Conservation (phyloP, 805 yeast species). For the Ogataea glucozyma region DNA sequence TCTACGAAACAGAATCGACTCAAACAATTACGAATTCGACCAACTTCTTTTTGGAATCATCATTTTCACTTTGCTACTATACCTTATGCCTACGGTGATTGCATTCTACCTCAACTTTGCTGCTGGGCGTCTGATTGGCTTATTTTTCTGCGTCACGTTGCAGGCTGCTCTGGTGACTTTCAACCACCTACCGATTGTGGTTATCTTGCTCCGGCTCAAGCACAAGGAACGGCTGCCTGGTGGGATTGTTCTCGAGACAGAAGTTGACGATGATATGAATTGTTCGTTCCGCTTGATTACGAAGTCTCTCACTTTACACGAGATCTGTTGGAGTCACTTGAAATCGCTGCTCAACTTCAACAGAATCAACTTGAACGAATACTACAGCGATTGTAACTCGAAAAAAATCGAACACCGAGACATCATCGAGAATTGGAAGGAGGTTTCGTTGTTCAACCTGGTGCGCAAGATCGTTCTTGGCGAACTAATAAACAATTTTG, state of each 20-base stretch:
- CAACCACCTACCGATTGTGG: slow-evolving; percentile 87
- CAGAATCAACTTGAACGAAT: slow-evolving; percentile 24
- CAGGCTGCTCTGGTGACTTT: slow-evolving; percentile 64
- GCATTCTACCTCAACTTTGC: slow-evolving; percentile 83
- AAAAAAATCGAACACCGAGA: slow-evolving; percentile 11
- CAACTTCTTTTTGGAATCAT: slow-evolving; percentile 87
- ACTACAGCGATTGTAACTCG: slow-evolving; percentile 8
- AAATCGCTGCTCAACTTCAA: slow-evolving; percentile 34
- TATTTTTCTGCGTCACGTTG: slow-evolving; percentile 49
- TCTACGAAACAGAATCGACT: slow-evolving; percentile 82
- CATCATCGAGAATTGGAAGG: slow-evolving; percentile 30
- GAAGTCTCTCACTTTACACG: slow-evolving; percentile 28
- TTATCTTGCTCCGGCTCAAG: slow-evolving; percentile 72
- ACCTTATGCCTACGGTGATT: slow-evolving; percentile 81
- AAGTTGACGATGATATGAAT: neutral
- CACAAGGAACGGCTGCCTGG: slow-evolving; percentile 68
- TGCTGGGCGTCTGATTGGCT: slow-evolving; percentile 50
- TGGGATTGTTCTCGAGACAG: slow-evolving; percentile 42
- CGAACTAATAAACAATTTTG: slow-evolving; percentile 30
- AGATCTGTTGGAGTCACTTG: slow-evolving; percentile 32
- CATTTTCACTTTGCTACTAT: slow-evolving; percentile 74
- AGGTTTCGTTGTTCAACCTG: slow-evolving; percentile 24
- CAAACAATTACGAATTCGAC: slow-evolving; percentile 80
- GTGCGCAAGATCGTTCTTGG: slow-evolving; percentile 30
- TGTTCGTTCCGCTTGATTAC: slow-evolving; percentile 28